Evolutionary conservation across 2,329 filamentous ascomycete genomes (phyloP), one percentile per base, ranked within the genome.

Genomic region (Epichloe brachyelytri): DNA sequence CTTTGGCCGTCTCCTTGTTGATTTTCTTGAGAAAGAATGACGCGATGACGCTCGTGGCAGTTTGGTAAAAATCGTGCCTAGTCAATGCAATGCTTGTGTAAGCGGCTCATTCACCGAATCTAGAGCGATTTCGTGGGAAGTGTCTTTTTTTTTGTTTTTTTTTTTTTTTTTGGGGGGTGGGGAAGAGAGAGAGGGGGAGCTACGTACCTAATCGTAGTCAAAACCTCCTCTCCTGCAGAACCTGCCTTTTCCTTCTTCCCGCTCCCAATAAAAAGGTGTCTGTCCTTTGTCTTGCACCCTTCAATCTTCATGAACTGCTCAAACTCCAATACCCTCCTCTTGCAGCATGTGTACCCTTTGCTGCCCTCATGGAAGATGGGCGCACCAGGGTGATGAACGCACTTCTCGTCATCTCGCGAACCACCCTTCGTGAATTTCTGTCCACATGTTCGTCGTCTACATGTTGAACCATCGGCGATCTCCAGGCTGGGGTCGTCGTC

Each of bases 1-100:
- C 77, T 57, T 78, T 84, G 48, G 88, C 86, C 26, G 72, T 78
- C 22, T 83, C 78, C 69, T 91, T 94, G 70, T 90, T 82, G 61
- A 98, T 95, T 73, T 97, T 97, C 75, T 97, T 98, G 50, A 97
- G 77, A 71, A 95, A 98, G 59, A 96, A 85, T 8, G 87, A 93
- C 2, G 86, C 90, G 58, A 94, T 95, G 52, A 97, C 87, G 14
- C 81, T 82, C 12, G 80, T 79, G 2, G 85, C 74, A 1, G 93
- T 97, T 69, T 98, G 93, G 71, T 98, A 98, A 70, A 91, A 98
- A 68, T 98, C 93, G 63, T 86, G 82, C 53, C 69, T 68, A 43
- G 20, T 41, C 17, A 12, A 20, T 30, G 22, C 37, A 30, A 17
- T 15, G 3, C 7, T 10, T 19, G 14, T 48, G 17, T 48, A 11